These are phyloP conservation scores for Iris macrosiphon DNA, from an alignment of 106 monocot species.

Conservation along the genomic window DNA sequence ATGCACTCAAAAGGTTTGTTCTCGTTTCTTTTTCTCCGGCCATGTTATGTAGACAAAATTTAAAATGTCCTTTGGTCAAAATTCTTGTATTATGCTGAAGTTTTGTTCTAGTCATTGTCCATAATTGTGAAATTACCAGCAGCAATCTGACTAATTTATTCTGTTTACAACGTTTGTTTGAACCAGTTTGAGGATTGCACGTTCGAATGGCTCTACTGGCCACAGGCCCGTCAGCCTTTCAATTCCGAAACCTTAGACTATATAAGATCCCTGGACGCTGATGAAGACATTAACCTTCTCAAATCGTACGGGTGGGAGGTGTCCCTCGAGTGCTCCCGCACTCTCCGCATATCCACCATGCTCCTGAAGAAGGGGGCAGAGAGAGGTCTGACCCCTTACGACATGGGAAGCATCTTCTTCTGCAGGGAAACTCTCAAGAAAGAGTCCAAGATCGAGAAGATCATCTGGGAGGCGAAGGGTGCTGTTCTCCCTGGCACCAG, in stretches of 20 bases:
- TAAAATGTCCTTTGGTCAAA: no score
- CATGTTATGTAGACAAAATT: no score
- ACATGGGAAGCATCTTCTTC: constrained; percentile 75
- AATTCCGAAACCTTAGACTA: constrained; percentile 46
- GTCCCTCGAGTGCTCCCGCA: constrained; percentile 49
- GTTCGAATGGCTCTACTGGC: constrained; percentile 94
- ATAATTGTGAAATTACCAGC: no score
- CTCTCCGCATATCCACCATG: constrained; percentile 83
- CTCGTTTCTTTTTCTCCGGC: no score
- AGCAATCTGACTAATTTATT: no score
- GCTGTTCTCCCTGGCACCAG: constrained; percentile 53
- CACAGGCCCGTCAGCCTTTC: constrained; percentile 68
- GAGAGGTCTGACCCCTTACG: constrained; percentile 60
- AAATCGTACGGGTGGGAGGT: constrained; percentile 80
- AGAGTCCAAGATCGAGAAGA: constrained; percentile 78
- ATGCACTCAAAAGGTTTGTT: no score
- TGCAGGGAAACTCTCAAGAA: constrained; percentile 73
- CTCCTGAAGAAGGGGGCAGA: constrained; percentile 84
- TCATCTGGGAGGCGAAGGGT: constrained; percentile 58
- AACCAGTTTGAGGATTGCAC: constrained; percentile 94
- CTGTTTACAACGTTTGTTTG: no score
- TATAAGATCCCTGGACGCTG: constrained; percentile 72
- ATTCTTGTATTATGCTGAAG: no score
- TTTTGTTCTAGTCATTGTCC: no score
- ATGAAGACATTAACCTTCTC: constrained; percentile 65